Evolutionary conservation across 192 early-diverging fungal genomes (phyloP), one percentile per base, ranked within the genome.

Genomic region (Thoreauomyces humboldtii): DNA sequence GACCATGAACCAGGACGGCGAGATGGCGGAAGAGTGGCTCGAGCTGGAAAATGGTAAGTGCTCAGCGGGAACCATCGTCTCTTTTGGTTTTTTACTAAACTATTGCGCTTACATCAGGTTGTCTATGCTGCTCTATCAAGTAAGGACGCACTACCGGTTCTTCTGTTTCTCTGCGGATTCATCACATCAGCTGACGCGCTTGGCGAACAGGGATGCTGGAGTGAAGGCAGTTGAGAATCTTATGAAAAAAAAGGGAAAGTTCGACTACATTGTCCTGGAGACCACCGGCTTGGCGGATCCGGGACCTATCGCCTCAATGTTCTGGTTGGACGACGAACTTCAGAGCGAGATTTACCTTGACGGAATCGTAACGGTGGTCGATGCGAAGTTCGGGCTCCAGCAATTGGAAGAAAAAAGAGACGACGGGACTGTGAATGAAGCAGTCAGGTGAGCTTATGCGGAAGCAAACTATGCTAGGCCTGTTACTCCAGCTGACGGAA

Each of bases 121-220:
- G 97, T 70, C 79, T 99, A 45, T 99, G 97, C 74, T 99, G 97
- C 73, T 91, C 95, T 0, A 85, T 98, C 64, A 97, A 97, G 89
- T 91, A 78, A 33, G 78, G 63, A 50, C 7, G 38, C 38, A n/a
- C n/a, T n/a, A n/a, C n/a, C n/a, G n/a, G n/a, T n/a, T n/a, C n/a
- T n/a, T n/a, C n/a, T n/a, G n/a, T n/a, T n/a, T n/a, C n/a, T n/a
- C 51, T 53, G 51, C 51, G 24, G 7, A 12, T 24, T 25, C 44
- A n/a, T n/a, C n/a, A n/a, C n/a, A n/a, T n/a, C n/a, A n/a, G n/a
- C n/a, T n/a, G n/a, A n/a, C n/a, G n/a, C n/a, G 1, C 21, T 19
- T 22, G 11, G 27, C 22, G 17, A 29, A 42, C 75, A 91, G 87
- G 67, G 94, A 99, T 74, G 86, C 89, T 57, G 97, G 95, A 11